Evolutionary conservation across 1,284 basidiomycete species (phyloP), one percentile per base, ranked within the genome.

Genomic region (Pholiota adiposa): DNA sequence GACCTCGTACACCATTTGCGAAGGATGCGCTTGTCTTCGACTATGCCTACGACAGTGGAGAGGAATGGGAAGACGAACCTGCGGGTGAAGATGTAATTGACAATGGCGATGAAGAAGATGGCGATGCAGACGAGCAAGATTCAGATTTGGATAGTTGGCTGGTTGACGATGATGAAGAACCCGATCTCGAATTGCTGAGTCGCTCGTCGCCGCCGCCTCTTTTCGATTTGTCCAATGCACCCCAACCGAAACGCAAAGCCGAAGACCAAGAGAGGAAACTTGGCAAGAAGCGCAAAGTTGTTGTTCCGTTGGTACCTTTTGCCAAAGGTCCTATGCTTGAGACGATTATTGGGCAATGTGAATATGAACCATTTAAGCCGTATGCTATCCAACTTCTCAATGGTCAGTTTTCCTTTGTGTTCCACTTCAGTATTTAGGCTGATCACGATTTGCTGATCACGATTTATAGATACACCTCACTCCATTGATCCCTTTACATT

Each of bases 11-110:
- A 31, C 92, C 94, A 1, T 87, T 93, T 61, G 83, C 80, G 3
- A 81, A 82, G 62, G 94, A 96, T 67, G 77, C 84, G 6, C 75
- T 87, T 4, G 79, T 83, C 19, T 79, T 90, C 56, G 92, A 96
- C 73, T 96, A 96, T 72, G 80, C 82, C 12, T 92, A 93, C 68
- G 93, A 95, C 73, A 93, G 90, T 57, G 93, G 90, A 18, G 92
- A 86, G 65, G 92, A 94, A 67, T 94, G 92, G 92, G 92, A 92
- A 63, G 89, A 88, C 53, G 93, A 93, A 71, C 80, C 81, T 19
- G 77, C 79, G 18, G 90, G 84, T 11, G 89, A 93, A 64, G 87
- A 91, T 65, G 84, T 92, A 34, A 78, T 82, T 1, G 86, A 90
- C 27, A 87, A 86, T 44, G 85, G 77, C 46, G 90, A 89, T 29